Conservation (phyloP, 495 filamentous ascomycete species). For the Neurospora intermedia region DNA sequence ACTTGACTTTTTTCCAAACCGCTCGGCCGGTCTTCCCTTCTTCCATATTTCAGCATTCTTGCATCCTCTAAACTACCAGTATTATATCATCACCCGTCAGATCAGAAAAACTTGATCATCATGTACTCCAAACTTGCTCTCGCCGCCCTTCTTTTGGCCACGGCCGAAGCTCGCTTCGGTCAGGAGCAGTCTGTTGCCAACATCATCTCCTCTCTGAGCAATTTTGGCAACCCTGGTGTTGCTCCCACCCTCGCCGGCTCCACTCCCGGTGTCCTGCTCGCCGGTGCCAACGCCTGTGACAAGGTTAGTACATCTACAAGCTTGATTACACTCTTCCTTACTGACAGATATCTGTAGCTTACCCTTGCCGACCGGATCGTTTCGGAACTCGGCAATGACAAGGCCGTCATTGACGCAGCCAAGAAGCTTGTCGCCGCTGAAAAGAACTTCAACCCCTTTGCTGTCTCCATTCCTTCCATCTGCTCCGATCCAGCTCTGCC, state of each 20-base stretch:
- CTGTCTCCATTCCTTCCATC: slow-evolving; percentile 40
- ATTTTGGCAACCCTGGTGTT: slow-evolving; percentile 38
- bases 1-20: slow-evolving; percentile 18
- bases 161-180: slow-evolving; percentile 44
- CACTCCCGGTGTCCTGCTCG: slow-evolving; percentile 44
- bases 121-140: slow-evolving; percentile 38
- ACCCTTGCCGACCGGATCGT: slow-evolving; percentile 48
- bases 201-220: slow-evolving; percentile 32
- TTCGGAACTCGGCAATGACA: slow-evolving; percentile 39
- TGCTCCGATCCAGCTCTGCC: slow-evolving; percentile 48
- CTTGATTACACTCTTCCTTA: not conserved
- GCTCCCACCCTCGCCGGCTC: slow-evolving; percentile 44
- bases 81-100: slow-evolving; percentile 15
- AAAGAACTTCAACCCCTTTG: slow-evolving; percentile 59
- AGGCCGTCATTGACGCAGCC: slow-evolving; percentile 44
- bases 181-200: slow-evolving; percentile 39
- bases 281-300: slow-evolving; percentile 45
- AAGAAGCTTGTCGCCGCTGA: slow-evolving; percentile 51
- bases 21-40: slow-evolving; percentile 27
- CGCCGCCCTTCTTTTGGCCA: slow-evolving; percentile 32
- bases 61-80: slow-evolving; percentile 5
- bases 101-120: slow-evolving; percentile 13
- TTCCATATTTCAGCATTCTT: slow-evolving; percentile 15
- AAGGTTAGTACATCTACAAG: slow-evolving; percentile 26
- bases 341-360: slow-evolving; percentile 29